Conservation (phyloP, 192 early-diverging fungal species). For the Chytriomyces hyalinus region DNA sequence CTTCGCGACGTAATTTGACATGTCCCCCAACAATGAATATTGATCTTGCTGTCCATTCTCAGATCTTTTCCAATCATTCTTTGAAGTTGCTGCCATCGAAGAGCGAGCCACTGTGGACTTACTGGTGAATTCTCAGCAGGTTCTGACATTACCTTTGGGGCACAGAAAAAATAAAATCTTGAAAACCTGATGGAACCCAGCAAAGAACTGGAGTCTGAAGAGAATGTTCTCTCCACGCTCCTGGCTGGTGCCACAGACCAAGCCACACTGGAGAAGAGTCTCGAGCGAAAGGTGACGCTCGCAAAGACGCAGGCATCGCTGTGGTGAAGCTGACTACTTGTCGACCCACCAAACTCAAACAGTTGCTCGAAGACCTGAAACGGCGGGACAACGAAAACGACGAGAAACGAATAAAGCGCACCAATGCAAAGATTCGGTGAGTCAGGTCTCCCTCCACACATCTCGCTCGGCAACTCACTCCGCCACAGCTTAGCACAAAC, state of each 20-base stretch:
- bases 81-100: constrained; percentile 60
- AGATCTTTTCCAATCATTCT: constrained; percentile 86
- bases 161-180: background rate
- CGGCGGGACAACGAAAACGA: constrained; percentile 68
- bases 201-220: background rate
- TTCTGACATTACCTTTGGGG: background rate
- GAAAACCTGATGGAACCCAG: background rate
- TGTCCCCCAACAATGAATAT: constrained; percentile 44
- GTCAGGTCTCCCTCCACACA: background rate
- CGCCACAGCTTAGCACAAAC: background rate
- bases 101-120: background rate
- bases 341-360: background rate
- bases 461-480: too few relatives aligned
- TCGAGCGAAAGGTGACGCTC: constrained; percentile 62
- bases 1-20: constrained; percentile 79
- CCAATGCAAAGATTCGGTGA: constrained; percentile 26
- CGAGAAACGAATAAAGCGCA: constrained; percentile 67
- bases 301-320: background rate
- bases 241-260: constrained; percentile 60
- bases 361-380: constrained; percentile 43
- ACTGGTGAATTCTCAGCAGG: background rate
- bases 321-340: constrained; percentile 60
- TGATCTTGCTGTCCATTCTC: background rate
- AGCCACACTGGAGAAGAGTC: constrained; percentile 62
- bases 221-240: constrained; percentile 19